phyloP scores from a whole-genome alignment of 1,284 basidiomycete species.

The Ceratobasidium sp. region DNA sequence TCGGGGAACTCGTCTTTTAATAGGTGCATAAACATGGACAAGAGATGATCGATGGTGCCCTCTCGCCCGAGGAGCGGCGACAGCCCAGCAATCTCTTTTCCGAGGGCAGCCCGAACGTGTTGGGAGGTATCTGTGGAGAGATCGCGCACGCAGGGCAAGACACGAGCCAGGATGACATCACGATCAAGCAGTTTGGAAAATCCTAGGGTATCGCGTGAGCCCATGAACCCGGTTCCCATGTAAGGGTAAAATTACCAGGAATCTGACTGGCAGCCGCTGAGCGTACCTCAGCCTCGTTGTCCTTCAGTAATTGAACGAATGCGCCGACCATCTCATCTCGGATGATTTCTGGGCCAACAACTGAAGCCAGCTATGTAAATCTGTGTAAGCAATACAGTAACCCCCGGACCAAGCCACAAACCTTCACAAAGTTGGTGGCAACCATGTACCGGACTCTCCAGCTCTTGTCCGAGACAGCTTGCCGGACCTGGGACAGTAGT shows the following conservation, averaged over 20 bases:
- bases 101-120: constrained; percentile 95
- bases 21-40: constrained; percentile 94
- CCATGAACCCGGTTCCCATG: not conserved
- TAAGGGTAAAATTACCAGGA: constrained; percentile 66
- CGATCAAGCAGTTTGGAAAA: constrained; percentile 94
- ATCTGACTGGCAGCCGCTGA: constrained; percentile 96
- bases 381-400: constrained; percentile 36
- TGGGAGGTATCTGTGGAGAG: constrained; percentile 93
- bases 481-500: constrained; percentile 83
- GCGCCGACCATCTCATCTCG: constrained; percentile 93
- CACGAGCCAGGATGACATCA: constrained; percentile 89
- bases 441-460: constrained; percentile 99
- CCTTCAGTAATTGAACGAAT: constrained; percentile 93
- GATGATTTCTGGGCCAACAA: constrained; percentile 88
- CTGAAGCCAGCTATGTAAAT: constrained; percentile 75
- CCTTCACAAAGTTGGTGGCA: constrained; percentile 96
- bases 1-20: constrained; percentile 99
- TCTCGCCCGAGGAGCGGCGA: constrained; percentile 94
- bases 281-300: constrained; percentile 98
- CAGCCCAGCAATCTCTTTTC: constrained; percentile 96
- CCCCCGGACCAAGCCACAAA: constrained; percentile 50
- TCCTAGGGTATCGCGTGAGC: constrained; percentile 59
- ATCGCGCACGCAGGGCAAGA: constrained; percentile 96
- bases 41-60: constrained; percentile 93
- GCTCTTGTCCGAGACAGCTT: constrained; percentile 91